These are phyloP conservation scores for Echinosophora koreensis DNA, from an alignment of 306 rosid species.

Conservation along the genomic window DNA sequence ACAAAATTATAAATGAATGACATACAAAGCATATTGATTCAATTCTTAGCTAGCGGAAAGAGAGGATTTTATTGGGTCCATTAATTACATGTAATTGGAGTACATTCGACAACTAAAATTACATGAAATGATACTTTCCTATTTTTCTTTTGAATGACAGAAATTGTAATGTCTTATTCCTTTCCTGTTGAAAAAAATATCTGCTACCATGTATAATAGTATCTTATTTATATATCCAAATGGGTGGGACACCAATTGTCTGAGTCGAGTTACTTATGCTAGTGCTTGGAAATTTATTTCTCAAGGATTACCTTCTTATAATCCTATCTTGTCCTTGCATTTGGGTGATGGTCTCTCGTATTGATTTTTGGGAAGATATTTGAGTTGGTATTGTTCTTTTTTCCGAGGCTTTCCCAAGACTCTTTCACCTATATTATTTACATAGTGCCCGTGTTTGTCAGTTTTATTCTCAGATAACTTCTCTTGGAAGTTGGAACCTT, in stretches of 20 bases:
- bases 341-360: neutral
- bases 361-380: neutral
- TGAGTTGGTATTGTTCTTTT: neutral
- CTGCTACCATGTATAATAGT: neutral
- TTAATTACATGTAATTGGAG: slow-evolving; percentile 26
- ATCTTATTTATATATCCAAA: neutral
- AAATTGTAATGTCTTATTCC: slow-evolving; percentile 19
- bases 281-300: neutral
- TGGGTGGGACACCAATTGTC: neutral
- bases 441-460: no score
- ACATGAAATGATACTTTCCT: neutral
- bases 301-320: neutral
- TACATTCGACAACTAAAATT: slow-evolving; percentile 6
- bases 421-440: neutral
- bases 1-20: slow-evolving; percentile 16
- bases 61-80: slow-evolving; percentile 1
- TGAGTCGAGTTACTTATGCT: neutral
- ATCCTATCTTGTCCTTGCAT: neutral
- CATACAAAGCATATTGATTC: slow-evolving; percentile 31
- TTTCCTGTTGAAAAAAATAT: neutral
- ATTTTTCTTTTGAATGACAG: slow-evolving; percentile 9
- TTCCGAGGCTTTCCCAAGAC: neutral
- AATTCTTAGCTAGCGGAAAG: slow-evolving; percentile 24
- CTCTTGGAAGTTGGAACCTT: neutral
- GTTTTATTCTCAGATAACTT: neutral